Base-by-base conservation (phyloP, 495 filamentous ascomycete genomes). In the Tetracladium marchalianum region DNA sequence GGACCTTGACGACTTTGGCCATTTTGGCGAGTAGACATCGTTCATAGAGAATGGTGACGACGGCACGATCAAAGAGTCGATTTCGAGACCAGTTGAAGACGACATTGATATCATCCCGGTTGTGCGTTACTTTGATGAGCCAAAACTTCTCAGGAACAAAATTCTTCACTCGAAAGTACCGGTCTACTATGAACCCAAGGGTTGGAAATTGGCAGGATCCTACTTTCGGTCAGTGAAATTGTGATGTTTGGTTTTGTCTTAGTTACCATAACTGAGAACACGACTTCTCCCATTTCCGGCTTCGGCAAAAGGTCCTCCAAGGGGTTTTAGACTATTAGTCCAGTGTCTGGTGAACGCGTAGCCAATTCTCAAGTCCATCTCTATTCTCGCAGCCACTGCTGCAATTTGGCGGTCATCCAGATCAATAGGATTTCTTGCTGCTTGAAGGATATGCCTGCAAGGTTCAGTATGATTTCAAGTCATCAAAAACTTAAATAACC, bases 131-230 rank as follows among this genome's bases (percentile, higher is more conserved):
- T 53, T 83, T 86, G 65, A 98, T 93, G 43, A 68, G 70, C 92
- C 93, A 98, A 65, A 97, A 97, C 1, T 75, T 64, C 56, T 98
- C 92, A 4, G 90, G 85, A 13, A 90, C 81, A 59, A 98, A 98
- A 55, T 93, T 95, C 49, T 84, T 77, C 35, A 98, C 89, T 51
- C 81, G 75, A 44, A 94, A 84, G 60, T 97, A 98, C 15, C 90
- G 78, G 61, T 98, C 93, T 11, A 98, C 92, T 0, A 98, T 89
- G 53, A 98, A 98, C 2, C 92, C 92, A 11, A 98, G 68, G 0
- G 93, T 97, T 11, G 92, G 92, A 58, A 98, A 98, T 65, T 98
- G 92, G 49, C 92, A 98, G 11, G 88, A 93, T 12, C 90, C 87
- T 92, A 43, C 11, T 4, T 39, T 57, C 46, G 11, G 38, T 36